Conservation (phyloP, 2,329 filamentous ascomycete species). For the Exophiala bonariae region DNA sequence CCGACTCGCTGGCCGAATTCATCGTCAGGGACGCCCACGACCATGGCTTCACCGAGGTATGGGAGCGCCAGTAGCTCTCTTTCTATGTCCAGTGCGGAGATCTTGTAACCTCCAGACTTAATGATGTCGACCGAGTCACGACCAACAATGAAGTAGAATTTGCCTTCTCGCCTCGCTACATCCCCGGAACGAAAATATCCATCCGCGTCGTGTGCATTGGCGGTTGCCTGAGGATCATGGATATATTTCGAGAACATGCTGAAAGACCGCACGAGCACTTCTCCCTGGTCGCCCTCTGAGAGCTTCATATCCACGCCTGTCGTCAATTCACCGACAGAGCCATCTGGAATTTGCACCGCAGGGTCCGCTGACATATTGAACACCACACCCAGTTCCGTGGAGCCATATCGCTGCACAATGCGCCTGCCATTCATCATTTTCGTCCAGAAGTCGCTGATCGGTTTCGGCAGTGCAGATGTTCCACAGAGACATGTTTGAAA, state of each 20-base stretch:
- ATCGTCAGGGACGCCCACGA: constrained; percentile 49
- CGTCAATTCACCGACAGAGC: constrained; percentile 36
- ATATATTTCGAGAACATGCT: constrained; percentile 45
- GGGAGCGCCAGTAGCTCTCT: constrained; percentile 47
- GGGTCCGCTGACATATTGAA: constrained; percentile 42
- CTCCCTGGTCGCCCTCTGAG: constrained; percentile 48
- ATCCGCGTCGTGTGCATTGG: constrained; percentile 30
- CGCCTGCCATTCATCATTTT: constrained; percentile 39
- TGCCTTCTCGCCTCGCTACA: constrained; percentile 29
- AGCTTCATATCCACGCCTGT: constrained; percentile 43
- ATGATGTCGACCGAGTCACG: constrained; percentile 51
- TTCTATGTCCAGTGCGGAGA: constrained; percentile 52
- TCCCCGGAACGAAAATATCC: constrained; percentile 46
- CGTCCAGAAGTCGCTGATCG: constrained; percentile 54
- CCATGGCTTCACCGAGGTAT: constrained; percentile 50
- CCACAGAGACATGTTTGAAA: constrained; percentile 31
- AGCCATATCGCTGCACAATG: constrained; percentile 47
- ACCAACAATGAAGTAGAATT: constrained; percentile 48
- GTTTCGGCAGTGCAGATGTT: constrained; percentile 50
- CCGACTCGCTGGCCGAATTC: constrained; percentile 52
- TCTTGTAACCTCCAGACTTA: constrained; percentile 54
- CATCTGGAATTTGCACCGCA: constrained; percentile 26
- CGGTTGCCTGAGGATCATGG: constrained; percentile 34
- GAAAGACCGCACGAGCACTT: constrained; percentile 43
- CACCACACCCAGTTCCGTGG: constrained; percentile 45